Conservation (phyloP, 768 basidiomycete genomes). For the Phlegmacium glaucopus region DNA sequence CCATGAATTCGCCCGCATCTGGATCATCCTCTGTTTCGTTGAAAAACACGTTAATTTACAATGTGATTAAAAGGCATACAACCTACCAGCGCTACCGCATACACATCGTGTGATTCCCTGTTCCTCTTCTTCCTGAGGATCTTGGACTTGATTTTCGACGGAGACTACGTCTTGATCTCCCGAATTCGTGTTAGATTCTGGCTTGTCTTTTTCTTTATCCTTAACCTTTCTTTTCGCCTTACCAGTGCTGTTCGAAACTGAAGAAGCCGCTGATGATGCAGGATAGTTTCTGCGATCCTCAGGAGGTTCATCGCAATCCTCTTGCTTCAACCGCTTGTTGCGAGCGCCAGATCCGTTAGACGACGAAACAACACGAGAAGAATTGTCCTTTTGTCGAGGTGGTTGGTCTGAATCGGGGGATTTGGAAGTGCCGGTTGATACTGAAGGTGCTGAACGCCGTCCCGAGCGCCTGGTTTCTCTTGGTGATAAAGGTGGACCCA, state of each 20-base stretch:
- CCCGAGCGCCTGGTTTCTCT: slow-evolving; percentile 78
- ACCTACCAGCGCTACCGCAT: slow-evolving; percentile 76
- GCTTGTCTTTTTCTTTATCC: slow-evolving; percentile 57
- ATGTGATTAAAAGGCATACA: slow-evolving; percentile 8
- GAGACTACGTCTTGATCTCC: slow-evolving; percentile 22
- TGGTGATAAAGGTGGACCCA: slow-evolving; percentile 78
- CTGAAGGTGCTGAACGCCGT: slow-evolving; percentile 65
- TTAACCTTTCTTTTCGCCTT: slow-evolving; percentile 62
- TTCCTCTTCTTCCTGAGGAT: slow-evolving; percentile 58
- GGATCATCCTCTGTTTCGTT: slow-evolving; percentile 62
- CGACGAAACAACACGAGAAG: slow-evolving; percentile 38
- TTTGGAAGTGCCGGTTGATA: slow-evolving; percentile 65
- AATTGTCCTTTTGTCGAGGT: slow-evolving; percentile 47
- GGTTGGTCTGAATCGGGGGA: slow-evolving; percentile 68
- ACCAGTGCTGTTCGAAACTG: slow-evolving; percentile 28
- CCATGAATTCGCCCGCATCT: slow-evolving; percentile 93
- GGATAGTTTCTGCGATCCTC: slow-evolving; percentile 51
- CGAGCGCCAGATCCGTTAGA: slow-evolving; percentile 31
- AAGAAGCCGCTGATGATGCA: slow-evolving; percentile 28
- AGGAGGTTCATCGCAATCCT: slow-evolving; percentile 63
- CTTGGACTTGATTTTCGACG: slow-evolving; percentile 35
- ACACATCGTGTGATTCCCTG: slow-evolving; percentile 77
- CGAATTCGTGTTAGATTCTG: slow-evolving; percentile 16
- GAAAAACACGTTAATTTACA: slow-evolving; percentile 22
- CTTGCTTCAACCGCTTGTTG: slow-evolving; percentile 68